phyloP scores from a whole-genome alignment of 2,329 filamentous ascomycete species.

The Blastomyces silverae region DNA sequence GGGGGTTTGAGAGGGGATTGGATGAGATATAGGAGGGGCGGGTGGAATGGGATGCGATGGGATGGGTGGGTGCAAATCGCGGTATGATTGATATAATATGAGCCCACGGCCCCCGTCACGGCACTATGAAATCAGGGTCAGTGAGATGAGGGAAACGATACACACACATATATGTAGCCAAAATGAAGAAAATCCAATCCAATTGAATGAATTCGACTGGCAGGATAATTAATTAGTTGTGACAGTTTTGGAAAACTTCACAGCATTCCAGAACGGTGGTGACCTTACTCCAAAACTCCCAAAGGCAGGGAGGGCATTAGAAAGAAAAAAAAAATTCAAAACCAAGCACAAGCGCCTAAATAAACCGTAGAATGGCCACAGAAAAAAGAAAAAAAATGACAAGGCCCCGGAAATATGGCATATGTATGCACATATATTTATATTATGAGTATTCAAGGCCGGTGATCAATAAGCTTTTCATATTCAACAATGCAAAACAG shows the following conservation, averaged over 20 bases:
- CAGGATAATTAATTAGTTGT: neutral
- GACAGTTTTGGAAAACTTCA: neutral
- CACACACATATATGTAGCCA: neutral
- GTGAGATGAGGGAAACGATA: neutral
- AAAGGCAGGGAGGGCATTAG: neutral
- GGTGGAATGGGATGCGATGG: neutral
- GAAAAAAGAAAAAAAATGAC: neutral
- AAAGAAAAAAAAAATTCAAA: neutral
- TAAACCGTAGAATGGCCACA: neutral
- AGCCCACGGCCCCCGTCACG: neutral
- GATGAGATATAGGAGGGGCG: no score
- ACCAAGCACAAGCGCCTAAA: constrained; percentile 17
- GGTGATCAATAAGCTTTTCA: neutral
- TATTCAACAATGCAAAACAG: neutral
- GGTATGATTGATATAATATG: neutral
- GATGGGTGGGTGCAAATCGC: neutral
- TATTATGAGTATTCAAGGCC: neutral
- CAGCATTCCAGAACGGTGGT: neutral
- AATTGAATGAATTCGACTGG: neutral
- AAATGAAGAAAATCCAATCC: neutral
- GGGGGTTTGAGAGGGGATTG: neutral
- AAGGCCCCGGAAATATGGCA: neutral
- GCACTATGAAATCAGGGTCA: neutral
- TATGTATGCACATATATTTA: neutral
- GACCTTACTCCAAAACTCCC: no score